Conservation (phyloP, 768 basidiomycete genomes). For the Pleurotus djamor region DNA sequence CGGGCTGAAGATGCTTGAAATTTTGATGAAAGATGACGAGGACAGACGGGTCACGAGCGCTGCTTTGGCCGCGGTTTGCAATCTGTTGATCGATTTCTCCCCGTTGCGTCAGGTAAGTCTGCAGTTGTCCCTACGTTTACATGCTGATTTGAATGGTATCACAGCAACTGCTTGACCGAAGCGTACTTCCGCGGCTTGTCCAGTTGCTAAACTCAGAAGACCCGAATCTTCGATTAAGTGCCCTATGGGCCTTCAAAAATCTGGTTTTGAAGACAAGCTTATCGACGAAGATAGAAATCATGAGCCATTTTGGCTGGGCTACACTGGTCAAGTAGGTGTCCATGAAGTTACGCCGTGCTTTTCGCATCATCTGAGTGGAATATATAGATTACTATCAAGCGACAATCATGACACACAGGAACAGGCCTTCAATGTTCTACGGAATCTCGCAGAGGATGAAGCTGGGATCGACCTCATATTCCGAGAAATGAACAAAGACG, state of each 20-base stretch:
- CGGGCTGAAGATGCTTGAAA: slow-evolving; percentile 64
- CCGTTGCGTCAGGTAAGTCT: slow-evolving; percentile 66
- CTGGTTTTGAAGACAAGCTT: slow-evolving; percentile 60
- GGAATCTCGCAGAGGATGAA: slow-evolving; percentile 66
- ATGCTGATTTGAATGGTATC: neutral
- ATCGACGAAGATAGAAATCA: slow-evolving; percentile 64
- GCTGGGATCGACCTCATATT: slow-evolving; percentile 64
- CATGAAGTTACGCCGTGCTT: slow-evolving; percentile 1
- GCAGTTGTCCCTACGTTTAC: slow-evolving; percentile 1
- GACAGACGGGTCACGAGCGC: slow-evolving; percentile 71
- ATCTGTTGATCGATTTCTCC: slow-evolving; percentile 85
- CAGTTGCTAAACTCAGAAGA: slow-evolving; percentile 54
- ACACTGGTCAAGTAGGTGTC: slow-evolving; percentile 49
- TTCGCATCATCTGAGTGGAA: neutral
- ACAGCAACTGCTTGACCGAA: slow-evolving; percentile 66
- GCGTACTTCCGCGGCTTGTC: slow-evolving; percentile 63
- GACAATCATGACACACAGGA: slow-evolving; percentile 58
- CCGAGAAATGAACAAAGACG: slow-evolving; percentile 43
- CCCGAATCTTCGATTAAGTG: slow-evolving; percentile 58
- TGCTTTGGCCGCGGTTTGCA: slow-evolving; percentile 76
- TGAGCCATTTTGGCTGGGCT: slow-evolving; percentile 68
- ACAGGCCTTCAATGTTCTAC: slow-evolving; percentile 65
- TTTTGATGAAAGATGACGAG: slow-evolving; percentile 48
- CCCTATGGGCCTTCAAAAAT: slow-evolving; percentile 89
- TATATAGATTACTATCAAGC: slow-evolving; percentile 51